A percentile compares a stretch with the other conserved stretches of the same genome.
phyloP scores from a whole-genome alignment of 768 basidiomycete species.

The Heimioporus sp. region DNA sequence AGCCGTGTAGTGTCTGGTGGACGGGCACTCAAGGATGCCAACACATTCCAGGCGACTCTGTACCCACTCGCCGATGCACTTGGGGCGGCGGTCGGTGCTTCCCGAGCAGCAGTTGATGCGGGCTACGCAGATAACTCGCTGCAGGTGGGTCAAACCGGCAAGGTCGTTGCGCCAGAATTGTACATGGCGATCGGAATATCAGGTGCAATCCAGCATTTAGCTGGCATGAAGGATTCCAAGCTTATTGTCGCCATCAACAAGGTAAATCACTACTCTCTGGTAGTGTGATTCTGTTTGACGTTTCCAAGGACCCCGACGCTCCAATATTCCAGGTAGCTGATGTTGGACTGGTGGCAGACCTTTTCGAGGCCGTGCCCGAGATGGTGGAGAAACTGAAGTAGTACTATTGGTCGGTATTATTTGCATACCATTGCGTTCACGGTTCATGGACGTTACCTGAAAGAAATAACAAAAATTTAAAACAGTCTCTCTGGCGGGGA shows the following conservation, averaged over 20 bases:
- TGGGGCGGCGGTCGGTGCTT: conserved; percentile 97
- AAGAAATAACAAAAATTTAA: neutral
- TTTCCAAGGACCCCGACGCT: conserved; percentile 83
- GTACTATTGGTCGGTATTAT: conserved; percentile 7
- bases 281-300: conserved; percentile 8
- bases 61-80: conserved; percentile 92
- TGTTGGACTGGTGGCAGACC: conserved; percentile 88
- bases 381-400: conserved; percentile 82
- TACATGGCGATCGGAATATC: conserved; percentile 98
- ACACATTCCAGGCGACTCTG: conserved; percentile 83
- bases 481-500: conserved; percentile 42
- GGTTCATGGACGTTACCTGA: conserved; percentile 14
- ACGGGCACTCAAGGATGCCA: conserved; percentile 89
- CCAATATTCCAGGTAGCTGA: conserved; percentile 99
- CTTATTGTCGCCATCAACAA: conserved; percentile 98
- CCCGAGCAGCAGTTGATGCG: conserved; percentile 95
- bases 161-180: conserved; percentile 94
- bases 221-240: conserved; percentile 99
- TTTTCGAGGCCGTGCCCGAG: conserved; percentile 91
- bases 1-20: conserved; percentile 92
- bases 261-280: conserved; percentile 37
- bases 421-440: neutral
- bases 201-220: conserved; percentile 97
- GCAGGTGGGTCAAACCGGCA: conserved; percentile 99
- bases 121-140: conserved; percentile 97